Evolutionary conservation across 1,284 basidiomycete genomes (phyloP), one percentile per base, ranked within the genome.

Genomic region (Irpex sp.): DNA sequence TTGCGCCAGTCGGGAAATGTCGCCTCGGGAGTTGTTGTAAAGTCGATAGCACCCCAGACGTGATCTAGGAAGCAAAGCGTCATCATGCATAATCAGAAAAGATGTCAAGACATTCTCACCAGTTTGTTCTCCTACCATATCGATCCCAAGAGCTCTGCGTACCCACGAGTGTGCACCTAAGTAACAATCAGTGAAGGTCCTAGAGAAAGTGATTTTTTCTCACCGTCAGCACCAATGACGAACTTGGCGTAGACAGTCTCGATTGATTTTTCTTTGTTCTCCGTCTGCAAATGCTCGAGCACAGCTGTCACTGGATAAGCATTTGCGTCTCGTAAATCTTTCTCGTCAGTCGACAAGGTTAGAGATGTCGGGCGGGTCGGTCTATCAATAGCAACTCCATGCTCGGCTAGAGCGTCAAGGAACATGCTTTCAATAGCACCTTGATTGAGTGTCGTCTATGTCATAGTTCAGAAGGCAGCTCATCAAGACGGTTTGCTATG

Each of bases 1-100:
- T 90, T 92, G 27, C 95, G 90, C 72, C 94, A 91, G 80, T 97
- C 95, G 0, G 96, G 95, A 77, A 96, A 94, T 78, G 95, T 85
- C 7, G 93, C 94, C 22, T 89, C 86, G 0, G 91, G 91, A 20
- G 89, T 76, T 72, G 91, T 85, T 18, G 66, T 67, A 20, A 67
- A 54, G 79, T 95, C 93, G 32, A 94, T 81, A 7, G 95, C 94
- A 27, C 94, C 94, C 94, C 94, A 96, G 27, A 94, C 86, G 71
- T 88, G 92, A 70, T 95, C 90, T 82, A 69, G 24, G 7, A 22
- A 77, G 32, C 80, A 7, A 38, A 3, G 3, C 9, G 32, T 38
- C 32, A 38, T 13, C 13, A 13, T 10, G 6, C 38, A 10, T 44
- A 56, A 10, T 32, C 44, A 45, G 22, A 24, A 79, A 76, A 73